phyloP scores from a whole-genome alignment of 2,329 filamentous ascomycete genomes.

The Penicillium sp. region DNA sequence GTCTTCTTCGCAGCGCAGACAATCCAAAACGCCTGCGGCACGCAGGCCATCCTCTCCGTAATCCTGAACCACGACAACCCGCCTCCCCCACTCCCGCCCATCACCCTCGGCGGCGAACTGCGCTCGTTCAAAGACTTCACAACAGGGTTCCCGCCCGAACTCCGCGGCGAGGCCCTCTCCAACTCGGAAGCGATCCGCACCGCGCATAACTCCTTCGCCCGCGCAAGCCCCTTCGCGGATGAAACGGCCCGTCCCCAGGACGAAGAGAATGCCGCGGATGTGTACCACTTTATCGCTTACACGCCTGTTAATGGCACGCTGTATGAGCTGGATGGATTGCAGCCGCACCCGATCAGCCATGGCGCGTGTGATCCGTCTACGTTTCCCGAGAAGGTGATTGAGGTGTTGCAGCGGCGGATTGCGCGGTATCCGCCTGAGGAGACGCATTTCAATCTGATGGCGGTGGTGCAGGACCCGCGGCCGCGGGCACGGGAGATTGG shows the following conservation, averaged over 20 bases:
- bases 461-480: constrained; percentile 83
- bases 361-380: constrained; percentile 69
- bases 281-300: constrained; percentile 98
- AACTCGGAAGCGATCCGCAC: constrained; percentile 72
- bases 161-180: constrained; percentile 69
- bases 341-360: constrained; percentile 89
- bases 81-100: constrained; percentile 32
- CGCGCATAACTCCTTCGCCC: constrained; percentile 88
- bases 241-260: constrained; percentile 75
- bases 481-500: constrained; percentile 77
- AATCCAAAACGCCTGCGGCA: constrained; percentile 98
- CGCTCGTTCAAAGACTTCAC: constrained; percentile 86
- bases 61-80: constrained; percentile 74
- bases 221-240: constrained; percentile 86
- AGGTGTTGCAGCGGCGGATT: constrained; percentile 83
- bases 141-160: constrained; percentile 75
- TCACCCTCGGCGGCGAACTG: constrained; percentile 73
- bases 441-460: constrained; percentile 94
- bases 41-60: constrained; percentile 89
- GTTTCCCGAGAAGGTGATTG: constrained; percentile 79
- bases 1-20: constrained; percentile 97
- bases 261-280: constrained; percentile 71
- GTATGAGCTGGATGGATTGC: constrained; percentile 94
- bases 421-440: constrained; percentile 81
- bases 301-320: constrained; percentile 75